phyloP scores from a whole-genome alignment of 352 stramenopile species.

The Phytophthora pistaciae region DNA sequence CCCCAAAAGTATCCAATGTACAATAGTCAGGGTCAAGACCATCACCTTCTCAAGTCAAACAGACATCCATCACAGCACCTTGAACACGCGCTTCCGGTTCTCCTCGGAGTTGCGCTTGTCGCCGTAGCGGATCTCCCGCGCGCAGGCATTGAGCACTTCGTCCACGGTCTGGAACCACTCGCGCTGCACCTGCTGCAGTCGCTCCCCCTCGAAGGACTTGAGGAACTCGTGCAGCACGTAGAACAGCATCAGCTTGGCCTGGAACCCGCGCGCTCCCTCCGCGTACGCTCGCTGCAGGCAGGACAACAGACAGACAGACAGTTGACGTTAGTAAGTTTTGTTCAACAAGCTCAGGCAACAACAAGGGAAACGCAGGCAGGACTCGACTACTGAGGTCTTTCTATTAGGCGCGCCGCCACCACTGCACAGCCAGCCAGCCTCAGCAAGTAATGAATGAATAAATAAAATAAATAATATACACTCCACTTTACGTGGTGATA shows the following conservation, averaged over 20 bases:
- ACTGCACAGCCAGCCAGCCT: neutral
- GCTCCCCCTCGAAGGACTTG: conserved; percentile 77
- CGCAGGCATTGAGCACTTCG: conserved; percentile 77
- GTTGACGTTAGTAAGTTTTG: neutral
- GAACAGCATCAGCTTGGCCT: conserved; percentile 88
- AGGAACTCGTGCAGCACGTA: conserved; percentile 91
- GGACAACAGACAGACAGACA: neutral
- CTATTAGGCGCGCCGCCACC: conserved; percentile 1
- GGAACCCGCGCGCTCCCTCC: conserved; percentile 70
- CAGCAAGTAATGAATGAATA: neutral
- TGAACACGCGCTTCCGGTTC: conserved; percentile 80
- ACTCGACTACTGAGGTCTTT: conserved; percentile 3
- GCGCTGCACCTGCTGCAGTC: conserved; percentile 64
- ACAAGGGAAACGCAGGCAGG: conserved; percentile 12
- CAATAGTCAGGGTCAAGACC: neutral
- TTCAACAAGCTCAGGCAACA: neutral
- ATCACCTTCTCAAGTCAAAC: neutral
- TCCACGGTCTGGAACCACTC: conserved; percentile 88
- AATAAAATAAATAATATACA: neutral
- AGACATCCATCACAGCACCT: conserved; percentile 40
- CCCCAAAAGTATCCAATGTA: neutral
- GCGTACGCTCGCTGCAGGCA: conserved; percentile 60
- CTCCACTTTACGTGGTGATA: neutral
- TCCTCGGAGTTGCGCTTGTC: conserved; percentile 77
- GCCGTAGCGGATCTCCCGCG: conserved; percentile 70